Base-by-base conservation (phyloP, 805 yeast genomes). In the Saturnispora mendoncae region DNA sequence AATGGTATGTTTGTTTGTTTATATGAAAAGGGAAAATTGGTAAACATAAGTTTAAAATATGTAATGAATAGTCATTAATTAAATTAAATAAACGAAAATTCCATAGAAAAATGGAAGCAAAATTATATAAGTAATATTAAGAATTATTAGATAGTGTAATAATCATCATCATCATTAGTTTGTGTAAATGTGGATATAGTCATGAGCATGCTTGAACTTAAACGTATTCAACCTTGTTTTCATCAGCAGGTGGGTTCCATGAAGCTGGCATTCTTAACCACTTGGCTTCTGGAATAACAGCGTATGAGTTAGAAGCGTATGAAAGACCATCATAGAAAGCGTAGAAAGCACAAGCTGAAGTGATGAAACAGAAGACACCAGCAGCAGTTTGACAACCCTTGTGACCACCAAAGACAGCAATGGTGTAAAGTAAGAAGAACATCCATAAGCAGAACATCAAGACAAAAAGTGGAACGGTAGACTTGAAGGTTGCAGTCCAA, bases 401-500 rank as follows among this genome's bases (percentile, higher is more conserved):
- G 17, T 53, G 55, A 15, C 54, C 59, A 26, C 65, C 60, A 46
- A 69, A 66, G 41, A 61, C 58, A 20, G 62, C 65, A 33, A 64
- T 67, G 17, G 70, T 64, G 50, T 67, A 58, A 36, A 64, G 45
- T 32, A 68, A 50, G 51, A 65, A 68, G 45, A 69, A 69, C 51
- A 66, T 53, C 51, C 62, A 62, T 36, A 69, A 56, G 34, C 62
- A 60, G 46, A 64, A 51, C 48, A 67, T 65, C 29, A 67, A 58
- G 7, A 46, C 51, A 42, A 61, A 56, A 39, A 69, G 55, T 33
- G 65, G 59, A 6, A 64, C 44, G 4, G 74, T 68, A 4, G 74
- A 62, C 48, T 69, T 72, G 44, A 67, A 54, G 2, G 74, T 67
- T 27, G 61, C 58, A 30, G 61, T 39, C 61, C 72, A 59, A 52